Conservation (phyloP, 257 asterid species). For the Rubia yunnanensis region DNA sequence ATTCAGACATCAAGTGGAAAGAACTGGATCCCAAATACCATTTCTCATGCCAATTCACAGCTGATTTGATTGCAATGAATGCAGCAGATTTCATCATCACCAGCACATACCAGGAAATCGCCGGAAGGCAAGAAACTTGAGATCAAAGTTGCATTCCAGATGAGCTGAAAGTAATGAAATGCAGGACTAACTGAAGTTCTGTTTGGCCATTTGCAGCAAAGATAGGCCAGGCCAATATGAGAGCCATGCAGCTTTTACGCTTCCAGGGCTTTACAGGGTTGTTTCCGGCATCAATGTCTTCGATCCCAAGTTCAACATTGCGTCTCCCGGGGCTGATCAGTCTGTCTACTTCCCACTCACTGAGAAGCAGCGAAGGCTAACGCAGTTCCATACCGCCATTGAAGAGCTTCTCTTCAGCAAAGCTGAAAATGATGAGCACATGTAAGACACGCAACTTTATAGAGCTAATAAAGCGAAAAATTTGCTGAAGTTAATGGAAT, state of each 20-base stretch:
- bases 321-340: constrained; percentile 91
- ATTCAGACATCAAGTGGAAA: constrained; percentile 80
- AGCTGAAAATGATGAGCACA: constrained; percentile 58
- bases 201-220: constrained; percentile 47
- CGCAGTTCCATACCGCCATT: constrained; percentile 44
- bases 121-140: constrained; percentile 56
- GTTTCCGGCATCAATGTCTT: constrained; percentile 75
- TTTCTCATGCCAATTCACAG: constrained; percentile 88
- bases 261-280: constrained; percentile 80
- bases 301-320: constrained; percentile 85
- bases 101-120: constrained; percentile 93
- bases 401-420: constrained; percentile 73
- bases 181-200: neutral
- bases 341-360: constrained; percentile 69
- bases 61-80: constrained; percentile 88
- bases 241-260: constrained; percentile 65
- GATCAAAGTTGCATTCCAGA: neutral
- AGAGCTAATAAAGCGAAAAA: neutral
- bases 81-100: constrained; percentile 82
- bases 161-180: neutral
- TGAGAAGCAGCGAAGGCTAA: constrained; percentile 52
- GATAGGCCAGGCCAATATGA: constrained; percentile 89
- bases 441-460: constrained; percentile 33
- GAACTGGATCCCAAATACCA: constrained; percentile 71
- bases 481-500: neutral